Percentiles rank a stretch among this genome's conserved stretches.
These are phyloP conservation scores for Sutorius australiensis DNA, from an alignment of 768 basidiomycete species.

Conservation along the genomic window DNA sequence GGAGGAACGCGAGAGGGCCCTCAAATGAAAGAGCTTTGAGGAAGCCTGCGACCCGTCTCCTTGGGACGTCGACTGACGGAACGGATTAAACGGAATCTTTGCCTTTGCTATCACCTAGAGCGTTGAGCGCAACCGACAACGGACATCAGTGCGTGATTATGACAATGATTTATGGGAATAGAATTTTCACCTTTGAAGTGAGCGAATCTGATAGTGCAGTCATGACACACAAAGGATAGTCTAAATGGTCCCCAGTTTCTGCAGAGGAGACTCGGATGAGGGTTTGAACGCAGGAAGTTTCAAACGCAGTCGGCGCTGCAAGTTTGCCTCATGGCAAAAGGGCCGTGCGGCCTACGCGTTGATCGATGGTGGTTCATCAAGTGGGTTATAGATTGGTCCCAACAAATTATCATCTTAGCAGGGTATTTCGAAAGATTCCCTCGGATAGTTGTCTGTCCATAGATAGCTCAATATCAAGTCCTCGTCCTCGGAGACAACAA, in stretches of 20 bases:
- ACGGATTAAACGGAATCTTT: neutral
- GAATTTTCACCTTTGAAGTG: conserved; percentile 9
- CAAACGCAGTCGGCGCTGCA: conserved; percentile 9
- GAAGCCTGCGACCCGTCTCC: neutral
- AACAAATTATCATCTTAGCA: neutral
- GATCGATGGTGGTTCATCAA: conserved; percentile 10
- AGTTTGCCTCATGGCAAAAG: conserved; percentile 22
- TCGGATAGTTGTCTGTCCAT: conserved; percentile 7
- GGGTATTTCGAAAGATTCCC: conserved; percentile 4
- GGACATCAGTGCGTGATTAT: neutral
- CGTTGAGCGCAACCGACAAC: neutral
- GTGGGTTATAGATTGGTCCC: neutral
- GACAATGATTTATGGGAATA: neutral
- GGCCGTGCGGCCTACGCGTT: conserved; percentile 13
- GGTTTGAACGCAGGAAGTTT: conserved; percentile 1
- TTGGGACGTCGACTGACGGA: neutral
- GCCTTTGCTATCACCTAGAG: conserved; percentile 4
- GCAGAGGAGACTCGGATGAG: conserved; percentile 4
- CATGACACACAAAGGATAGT: conserved; percentile 7
- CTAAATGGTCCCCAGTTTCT: neutral
- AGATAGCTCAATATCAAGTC: neutral
- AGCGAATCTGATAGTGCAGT: neutral
- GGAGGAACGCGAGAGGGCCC: neutral
- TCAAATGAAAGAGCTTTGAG: neutral
- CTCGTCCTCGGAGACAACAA: conserved; percentile 1